Evolutionary conservation across 768 basidiomycete genomes (phyloP), one percentile per base, ranked within the genome.

Genomic region (Kwoniella pini): DNA sequence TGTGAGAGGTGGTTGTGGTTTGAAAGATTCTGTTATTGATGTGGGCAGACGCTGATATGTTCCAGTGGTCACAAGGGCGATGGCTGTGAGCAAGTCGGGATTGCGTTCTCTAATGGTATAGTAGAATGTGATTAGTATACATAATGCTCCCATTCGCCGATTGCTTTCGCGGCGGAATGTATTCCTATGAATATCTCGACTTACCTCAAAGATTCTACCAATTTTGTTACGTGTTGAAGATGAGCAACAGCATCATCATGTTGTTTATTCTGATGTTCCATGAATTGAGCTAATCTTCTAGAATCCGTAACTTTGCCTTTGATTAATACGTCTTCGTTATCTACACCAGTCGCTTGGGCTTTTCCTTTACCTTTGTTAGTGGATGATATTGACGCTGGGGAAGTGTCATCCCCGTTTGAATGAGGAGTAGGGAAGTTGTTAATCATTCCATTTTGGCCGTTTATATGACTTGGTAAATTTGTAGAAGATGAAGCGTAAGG

Each of bases 81-180:
- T 80, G 22, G 94, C 94, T 0, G 92, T 95, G 3, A 93, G 83
- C 22, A 97, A 81, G 78, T 98, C 95, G 62, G 94, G 91, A 79
- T 97, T 97, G 57, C 94, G 87, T 19, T 92, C 84, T 72, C 94
- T 91, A 70, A n/a, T n/a, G n/a, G n/a, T n/a, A n/a, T n/a, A n/a
- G n/a, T n/a, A n/a, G n/a, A n/a, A n/a, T n/a, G n/a, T n/a, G n/a
- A n/a, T n/a, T n/a, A n/a, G n/a, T n/a, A n/a, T n/a, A n/a, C n/a
- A n/a, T n/a, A n/a, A n/a, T n/a, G n/a, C n/a, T n/a, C n/a, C n/a
- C n/a, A n/a, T n/a, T n/a, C n/a, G n/a, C n/a, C n/a, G n/a, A n/a
- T n/a, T n/a, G n/a, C n/a, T n/a, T n/a, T n/a, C n/a, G n/a, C n/a
- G n/a, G n/a, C n/a, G n/a, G n/a, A n/a, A n/a, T n/a, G n/a, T n/a